These are phyloP conservation scores for Drechslera avenae DNA, from an alignment of 2,329 filamentous ascomycete genomes.

Conservation along the genomic window DNA sequence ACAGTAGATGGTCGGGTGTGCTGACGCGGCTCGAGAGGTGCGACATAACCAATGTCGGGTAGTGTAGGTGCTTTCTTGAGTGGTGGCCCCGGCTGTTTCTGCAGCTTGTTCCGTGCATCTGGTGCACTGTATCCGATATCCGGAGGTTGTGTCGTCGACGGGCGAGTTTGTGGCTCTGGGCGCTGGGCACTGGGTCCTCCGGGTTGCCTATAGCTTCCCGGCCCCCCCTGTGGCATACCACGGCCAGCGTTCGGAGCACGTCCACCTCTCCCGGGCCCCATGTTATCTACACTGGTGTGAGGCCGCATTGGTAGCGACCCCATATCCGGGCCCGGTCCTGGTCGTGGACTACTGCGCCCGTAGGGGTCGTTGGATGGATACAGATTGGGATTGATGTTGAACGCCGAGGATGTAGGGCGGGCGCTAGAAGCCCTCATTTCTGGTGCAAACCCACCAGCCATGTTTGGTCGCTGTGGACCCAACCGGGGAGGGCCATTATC, in stretches of 20 bases:
- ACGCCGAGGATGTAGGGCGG: slow-evolving; percentile 55
- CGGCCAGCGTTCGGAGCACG: slow-evolving; percentile 37
- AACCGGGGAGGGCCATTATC: slow-evolving; percentile 65
- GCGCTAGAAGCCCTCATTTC: slow-evolving; percentile 58
- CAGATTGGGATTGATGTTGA: slow-evolving; percentile 56
- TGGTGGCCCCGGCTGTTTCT: slow-evolving; percentile 42
- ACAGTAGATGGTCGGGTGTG: slow-evolving; percentile 44
- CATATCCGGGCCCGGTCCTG: slow-evolving; percentile 28
- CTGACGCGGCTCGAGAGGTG: slow-evolving; percentile 44
- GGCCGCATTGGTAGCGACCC: slow-evolving; percentile 44
- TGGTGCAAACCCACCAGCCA: slow-evolving; percentile 51
- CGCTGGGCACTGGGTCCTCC: slow-evolving; percentile 47
- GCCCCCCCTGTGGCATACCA: slow-evolving; percentile 40
- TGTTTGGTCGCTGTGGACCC: slow-evolving; percentile 33
- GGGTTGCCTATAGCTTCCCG: slow-evolving; percentile 45
- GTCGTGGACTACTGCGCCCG: slow-evolving; percentile 36
- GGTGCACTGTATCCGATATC: slow-evolving; percentile 52
- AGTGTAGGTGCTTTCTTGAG: slow-evolving; percentile 42
- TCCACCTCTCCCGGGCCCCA: slow-evolving; percentile 41
- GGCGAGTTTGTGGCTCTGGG: slow-evolving; percentile 38
- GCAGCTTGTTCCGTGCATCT: slow-evolving; percentile 52
- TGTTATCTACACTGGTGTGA: slow-evolving; percentile 45
- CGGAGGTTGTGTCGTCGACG: slow-evolving; percentile 49
- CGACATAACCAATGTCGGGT: slow-evolving; percentile 47
- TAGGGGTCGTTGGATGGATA: slow-evolving; percentile 42